Percentiles rank a stretch among this genome's conserved stretches.
These are phyloP conservation scores for Trichoderma reesei DNA, from an alignment of 495 filamentous ascomycete species.

Conservation along the genomic window DNA sequence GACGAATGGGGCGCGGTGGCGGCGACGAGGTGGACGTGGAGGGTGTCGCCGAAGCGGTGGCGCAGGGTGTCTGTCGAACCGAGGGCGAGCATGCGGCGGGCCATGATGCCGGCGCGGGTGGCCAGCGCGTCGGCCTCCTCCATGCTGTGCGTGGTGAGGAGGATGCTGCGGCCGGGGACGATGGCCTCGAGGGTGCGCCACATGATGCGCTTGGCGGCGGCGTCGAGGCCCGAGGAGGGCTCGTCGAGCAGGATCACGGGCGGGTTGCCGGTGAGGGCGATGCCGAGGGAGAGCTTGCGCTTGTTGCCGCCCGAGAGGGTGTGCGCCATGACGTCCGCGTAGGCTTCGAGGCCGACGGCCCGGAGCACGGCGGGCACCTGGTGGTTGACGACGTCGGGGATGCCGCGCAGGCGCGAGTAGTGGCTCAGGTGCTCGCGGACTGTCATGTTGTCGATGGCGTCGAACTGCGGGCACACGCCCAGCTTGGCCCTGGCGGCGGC, in stretches of 20 bases:
- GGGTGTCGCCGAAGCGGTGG: constrained; percentile 41
- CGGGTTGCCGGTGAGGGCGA: constrained; percentile 57
- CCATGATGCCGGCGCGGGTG: constrained; percentile 50
- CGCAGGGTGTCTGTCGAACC: constrained; percentile 47
- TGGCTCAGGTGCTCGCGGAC: constrained; percentile 52
- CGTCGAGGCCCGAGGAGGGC: constrained; percentile 54
- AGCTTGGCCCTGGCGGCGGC: constrained; percentile 48
- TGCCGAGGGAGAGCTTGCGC: constrained; percentile 53
- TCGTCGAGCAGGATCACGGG: constrained; percentile 56
- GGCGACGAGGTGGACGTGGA: constrained; percentile 54
- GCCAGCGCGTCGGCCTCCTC: constrained; percentile 60
- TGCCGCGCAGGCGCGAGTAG: constrained; percentile 53
- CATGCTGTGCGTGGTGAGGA: constrained; percentile 58
- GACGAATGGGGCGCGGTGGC: constrained; percentile 51
- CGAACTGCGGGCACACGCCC: constrained; percentile 59
- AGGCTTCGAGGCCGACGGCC: constrained; percentile 40
- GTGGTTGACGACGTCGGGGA: constrained; percentile 37
- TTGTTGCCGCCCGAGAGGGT: constrained; percentile 59
- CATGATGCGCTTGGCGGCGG: constrained; percentile 52
- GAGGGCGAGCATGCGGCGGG: constrained; percentile 48
- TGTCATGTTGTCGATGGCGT: constrained; percentile 49
- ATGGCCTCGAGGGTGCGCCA: constrained; percentile 48
- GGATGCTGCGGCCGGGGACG: constrained; percentile 38
- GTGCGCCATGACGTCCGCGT: constrained; percentile 40
- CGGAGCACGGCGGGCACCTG: constrained; percentile 44